Conservation (phyloP, 2,329 filamentous ascomycete species). For the Colletotrichum endophyticum region DNA sequence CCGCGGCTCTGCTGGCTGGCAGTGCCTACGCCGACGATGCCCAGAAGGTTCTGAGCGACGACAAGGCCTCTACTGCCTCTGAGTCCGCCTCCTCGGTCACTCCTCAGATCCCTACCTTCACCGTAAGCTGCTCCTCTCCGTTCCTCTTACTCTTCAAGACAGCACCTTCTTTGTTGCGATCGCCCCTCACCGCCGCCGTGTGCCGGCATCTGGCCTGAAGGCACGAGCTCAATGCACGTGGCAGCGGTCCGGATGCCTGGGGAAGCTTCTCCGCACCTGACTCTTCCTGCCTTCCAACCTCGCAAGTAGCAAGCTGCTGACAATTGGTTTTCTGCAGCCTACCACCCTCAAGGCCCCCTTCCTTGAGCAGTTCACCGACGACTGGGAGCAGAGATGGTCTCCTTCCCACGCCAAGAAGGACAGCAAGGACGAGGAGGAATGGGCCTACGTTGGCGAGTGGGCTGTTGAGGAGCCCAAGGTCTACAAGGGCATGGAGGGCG, state of each 20-base stretch:
- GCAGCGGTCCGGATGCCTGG: constrained; percentile 10
- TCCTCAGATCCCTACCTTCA: constrained; percentile 80
- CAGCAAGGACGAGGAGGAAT: constrained; percentile 84
- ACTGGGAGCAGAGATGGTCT: constrained; percentile 94
- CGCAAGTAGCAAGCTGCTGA: neutral
- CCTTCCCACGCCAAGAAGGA: constrained; percentile 97
- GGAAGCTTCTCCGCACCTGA: neutral
- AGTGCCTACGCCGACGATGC: constrained; percentile 73
- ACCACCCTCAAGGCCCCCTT: constrained; percentile 90
- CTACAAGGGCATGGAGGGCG: constrained; percentile 90
- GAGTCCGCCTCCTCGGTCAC: constrained; percentile 61
- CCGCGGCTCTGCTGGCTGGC: constrained; percentile 75
- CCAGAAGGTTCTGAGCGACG: constrained; percentile 58
- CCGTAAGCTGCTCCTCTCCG: constrained; percentile 64
- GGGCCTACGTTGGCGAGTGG: constrained; percentile 98
- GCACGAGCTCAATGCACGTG: constrained; percentile 2
- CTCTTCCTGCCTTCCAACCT: neutral
- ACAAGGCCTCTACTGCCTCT: constrained; percentile 43
- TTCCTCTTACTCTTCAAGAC: neutral
- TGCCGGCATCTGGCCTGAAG: neutral
- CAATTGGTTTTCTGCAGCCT: constrained; percentile 61
- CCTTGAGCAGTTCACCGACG: constrained; percentile 97
- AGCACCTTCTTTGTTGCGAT: neutral
- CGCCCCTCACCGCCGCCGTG: neutral
- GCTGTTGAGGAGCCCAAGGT: constrained; percentile 91